These are phyloP conservation scores for Macadamia integrifolia DNA, from an alignment of 164 flowering plant species.

Conservation along the genomic window DNA sequence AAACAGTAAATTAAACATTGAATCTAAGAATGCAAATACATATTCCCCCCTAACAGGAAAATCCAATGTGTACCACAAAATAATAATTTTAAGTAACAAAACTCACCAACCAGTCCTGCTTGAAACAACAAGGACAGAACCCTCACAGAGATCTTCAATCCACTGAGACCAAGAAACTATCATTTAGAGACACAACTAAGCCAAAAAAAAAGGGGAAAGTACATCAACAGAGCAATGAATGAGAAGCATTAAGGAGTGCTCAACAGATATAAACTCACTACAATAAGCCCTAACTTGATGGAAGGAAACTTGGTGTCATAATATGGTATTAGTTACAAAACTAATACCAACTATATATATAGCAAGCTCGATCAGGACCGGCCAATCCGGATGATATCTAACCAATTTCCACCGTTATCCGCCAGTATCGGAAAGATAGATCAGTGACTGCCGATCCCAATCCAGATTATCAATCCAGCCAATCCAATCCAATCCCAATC, in stretches of 20 bases:
- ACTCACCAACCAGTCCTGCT: constrained; percentile 91
- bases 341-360: too few relatives aligned
- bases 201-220: neutral
- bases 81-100: neutral
- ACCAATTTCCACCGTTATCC: too few relatives aligned
- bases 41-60: neutral
- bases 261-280: neutral
- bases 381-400: too few relatives aligned
- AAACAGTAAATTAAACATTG: neutral
- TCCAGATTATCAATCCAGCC: too few relatives aligned
- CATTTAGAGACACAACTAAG: neutral
- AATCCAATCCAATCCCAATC: too few relatives aligned
- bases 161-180: constrained; percentile 34
- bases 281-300: neutral
- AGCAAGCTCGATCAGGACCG: too few relatives aligned
- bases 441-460: too few relatives aligned
- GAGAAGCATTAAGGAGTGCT: neutral
- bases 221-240: neutral
- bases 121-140: constrained; percentile 78
- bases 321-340: too few relatives aligned
- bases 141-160: constrained; percentile 89
- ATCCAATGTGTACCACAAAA: neutral
- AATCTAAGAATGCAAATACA: constrained; percentile 2
- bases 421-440: too few relatives aligned
- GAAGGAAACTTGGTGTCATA: too few relatives aligned